These are phyloP conservation scores for Suillus hirtellus DNA, from an alignment of 768 basidiomycete genomes.

Conservation along the genomic window DNA sequence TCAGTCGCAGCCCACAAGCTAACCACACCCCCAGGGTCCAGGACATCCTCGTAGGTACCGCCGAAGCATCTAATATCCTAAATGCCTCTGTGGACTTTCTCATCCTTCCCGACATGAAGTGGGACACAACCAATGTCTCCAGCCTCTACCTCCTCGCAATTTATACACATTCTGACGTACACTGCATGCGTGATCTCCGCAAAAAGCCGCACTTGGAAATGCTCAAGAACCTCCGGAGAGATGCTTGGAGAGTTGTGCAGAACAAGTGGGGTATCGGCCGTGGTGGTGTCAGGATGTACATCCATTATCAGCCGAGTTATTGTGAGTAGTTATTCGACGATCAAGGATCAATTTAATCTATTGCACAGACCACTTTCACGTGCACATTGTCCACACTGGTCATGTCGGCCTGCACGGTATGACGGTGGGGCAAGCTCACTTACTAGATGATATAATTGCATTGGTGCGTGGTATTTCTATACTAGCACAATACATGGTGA, in stretches of 20 bases:
- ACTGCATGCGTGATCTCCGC: conserved; percentile 73
- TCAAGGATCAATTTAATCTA: neutral
- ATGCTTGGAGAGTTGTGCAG: conserved; percentile 52
- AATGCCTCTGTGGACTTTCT: conserved; percentile 65
- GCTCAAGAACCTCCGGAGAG: conserved; percentile 61
- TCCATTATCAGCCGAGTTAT: conserved; percentile 97
- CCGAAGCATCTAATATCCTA: conserved; percentile 75
- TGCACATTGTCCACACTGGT: conserved; percentile 85
- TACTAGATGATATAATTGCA: conserved; percentile 90
- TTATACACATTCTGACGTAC: conserved; percentile 57
- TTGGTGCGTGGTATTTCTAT: conserved; percentile 48
- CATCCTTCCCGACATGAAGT: conserved; percentile 95
- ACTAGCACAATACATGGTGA: too few relatives aligned
- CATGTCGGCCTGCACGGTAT: conserved; percentile 61
- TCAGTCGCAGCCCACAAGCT: neutral
- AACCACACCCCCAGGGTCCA: conserved; percentile 60
- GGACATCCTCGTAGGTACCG: conserved; percentile 74
- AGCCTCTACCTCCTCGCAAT: conserved; percentile 88
- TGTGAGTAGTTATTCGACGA: conserved; percentile 52
- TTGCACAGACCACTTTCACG: conserved; percentile 86
- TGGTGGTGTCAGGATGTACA: conserved; percentile 71
- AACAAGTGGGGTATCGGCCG: conserved; percentile 65
- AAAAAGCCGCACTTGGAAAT: conserved; percentile 58
- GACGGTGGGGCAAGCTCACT: conserved; percentile 87
- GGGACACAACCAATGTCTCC: conserved; percentile 75